phyloP scores from a whole-genome alignment of 345 rosid genomes.

The Cardiospermum halicacabum region DNA sequence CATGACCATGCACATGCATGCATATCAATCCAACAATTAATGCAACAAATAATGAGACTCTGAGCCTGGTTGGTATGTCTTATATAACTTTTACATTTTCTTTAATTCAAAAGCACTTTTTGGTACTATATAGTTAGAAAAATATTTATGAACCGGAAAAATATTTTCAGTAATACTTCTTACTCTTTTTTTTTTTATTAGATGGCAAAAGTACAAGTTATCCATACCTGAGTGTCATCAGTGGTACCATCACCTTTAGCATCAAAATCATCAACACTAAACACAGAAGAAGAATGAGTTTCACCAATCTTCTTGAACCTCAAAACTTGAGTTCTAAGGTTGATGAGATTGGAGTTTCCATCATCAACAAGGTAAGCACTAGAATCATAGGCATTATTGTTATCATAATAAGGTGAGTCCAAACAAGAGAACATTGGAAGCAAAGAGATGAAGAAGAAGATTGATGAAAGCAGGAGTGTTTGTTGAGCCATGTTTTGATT shows the following conservation, averaged over 20 bases:
- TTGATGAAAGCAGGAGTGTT: neutral
- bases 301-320: neutral
- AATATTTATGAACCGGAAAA: too few relatives aligned
- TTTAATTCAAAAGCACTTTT: too few relatives aligned
- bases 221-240: conserved; percentile 58
- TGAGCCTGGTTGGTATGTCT: too few relatives aligned
- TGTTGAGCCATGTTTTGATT: conserved; percentile 25
- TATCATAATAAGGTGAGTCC: conserved; percentile 19
- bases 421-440: conserved; percentile 12
- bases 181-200: too few relatives aligned
- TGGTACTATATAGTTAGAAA: too few relatives aligned
- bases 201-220: neutral
- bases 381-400: conserved; percentile 18
- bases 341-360: conserved; percentile 21
- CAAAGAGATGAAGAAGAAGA: neutral
- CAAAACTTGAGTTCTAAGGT: conserved; percentile 9
- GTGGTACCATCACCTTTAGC: conserved; percentile 48
- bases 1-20: neutral
- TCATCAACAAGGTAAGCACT: conserved; percentile 25
- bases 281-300: neutral
- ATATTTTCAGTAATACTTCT: too few relatives aligned
- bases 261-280: conserved; percentile 53
- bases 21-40: neutral
- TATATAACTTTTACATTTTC: too few relatives aligned
- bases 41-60: too few relatives aligned